Percentiles rank a stretch among this genome's conserved stretches.
Evolutionary conservation across 1,284 basidiomycete genomes (phyloP).

Genomic region (Thecaphora thlaspeos): DNA sequence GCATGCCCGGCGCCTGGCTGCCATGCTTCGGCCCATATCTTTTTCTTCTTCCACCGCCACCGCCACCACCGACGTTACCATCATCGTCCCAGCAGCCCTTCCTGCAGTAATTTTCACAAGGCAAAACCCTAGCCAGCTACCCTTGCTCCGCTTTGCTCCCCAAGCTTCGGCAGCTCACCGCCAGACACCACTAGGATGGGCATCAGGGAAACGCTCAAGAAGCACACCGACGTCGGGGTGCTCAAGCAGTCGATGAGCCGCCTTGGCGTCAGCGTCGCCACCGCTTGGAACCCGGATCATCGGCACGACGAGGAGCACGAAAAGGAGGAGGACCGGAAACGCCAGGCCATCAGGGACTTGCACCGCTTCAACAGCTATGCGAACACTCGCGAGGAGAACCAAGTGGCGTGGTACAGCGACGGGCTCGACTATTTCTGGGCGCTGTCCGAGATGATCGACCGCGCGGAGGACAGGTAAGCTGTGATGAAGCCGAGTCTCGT

Average conservation of each 20-base stretch:
- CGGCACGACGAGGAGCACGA: conserved; percentile 71
- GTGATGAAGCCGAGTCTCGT: no score
- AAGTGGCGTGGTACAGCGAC: conserved; percentile 74
- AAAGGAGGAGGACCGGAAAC: conserved; percentile 67
- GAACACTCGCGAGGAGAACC: conserved; percentile 67
- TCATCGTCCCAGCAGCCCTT: no score
- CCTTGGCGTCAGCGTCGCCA: conserved; percentile 5
- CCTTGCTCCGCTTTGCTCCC: no score
- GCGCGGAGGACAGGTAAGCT: conserved; percentile 8
- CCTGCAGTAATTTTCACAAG: no score
- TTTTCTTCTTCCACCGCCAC: no score
- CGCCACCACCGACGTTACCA: no score
- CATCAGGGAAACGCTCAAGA: conserved; percentile 14
- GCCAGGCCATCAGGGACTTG: conserved; percentile 70
- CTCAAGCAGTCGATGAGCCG: conserved; percentile 9
- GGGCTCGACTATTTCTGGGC: conserved; percentile 82
- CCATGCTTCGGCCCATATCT: no score
- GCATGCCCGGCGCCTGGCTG: no score
- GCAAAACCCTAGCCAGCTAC: no score
- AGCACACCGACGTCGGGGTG: conserved; percentile 15
- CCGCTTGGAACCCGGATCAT: conserved; percentile 60
- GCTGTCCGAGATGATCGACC: conserved; percentile 56
- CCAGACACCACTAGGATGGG: conserved; percentile 7
- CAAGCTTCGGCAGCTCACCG: no score
- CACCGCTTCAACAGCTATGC: conserved; percentile 88